Evolutionary conservation across 2,329 filamentous ascomycete species (phyloP).

Genomic region (Neonectria faginata): DNA sequence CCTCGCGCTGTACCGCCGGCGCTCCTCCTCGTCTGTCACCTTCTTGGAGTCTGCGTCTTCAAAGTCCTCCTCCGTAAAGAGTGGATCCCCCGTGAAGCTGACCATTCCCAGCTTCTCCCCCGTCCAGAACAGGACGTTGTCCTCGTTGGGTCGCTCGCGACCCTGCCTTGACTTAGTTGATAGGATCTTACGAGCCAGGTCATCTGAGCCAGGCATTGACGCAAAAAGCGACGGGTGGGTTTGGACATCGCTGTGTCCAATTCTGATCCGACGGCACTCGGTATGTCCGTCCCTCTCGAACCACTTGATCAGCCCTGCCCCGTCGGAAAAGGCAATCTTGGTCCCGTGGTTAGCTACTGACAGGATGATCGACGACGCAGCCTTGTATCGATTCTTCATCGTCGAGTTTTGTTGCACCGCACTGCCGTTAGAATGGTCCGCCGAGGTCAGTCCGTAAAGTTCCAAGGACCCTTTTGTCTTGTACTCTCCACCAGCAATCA

Average conservation of each 20-base stretch:
- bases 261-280: conserved; percentile 65
- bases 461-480: conserved; percentile 92
- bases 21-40: conserved; percentile 62
- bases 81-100: conserved; percentile 66
- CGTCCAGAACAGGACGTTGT: conserved; percentile 87
- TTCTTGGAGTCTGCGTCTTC: conserved; percentile 60
- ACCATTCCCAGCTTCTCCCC: conserved; percentile 85
- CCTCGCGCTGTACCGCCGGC: conserved; percentile 71
- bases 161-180: conserved; percentile 62
- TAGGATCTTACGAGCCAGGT: conserved; percentile 84
- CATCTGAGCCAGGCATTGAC: conserved; percentile 67
- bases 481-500: conserved; percentile 90
- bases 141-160: conserved; percentile 58
- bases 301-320: conserved; percentile 88
- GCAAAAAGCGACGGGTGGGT: conserved; percentile 63
- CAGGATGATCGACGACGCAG: conserved; percentile 82
- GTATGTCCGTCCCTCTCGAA: conserved; percentile 84
- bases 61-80: conserved; percentile 64
- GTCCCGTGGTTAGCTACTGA: conserved; percentile 86
- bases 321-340: conserved; percentile 84
- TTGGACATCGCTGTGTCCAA: conserved; percentile 65
- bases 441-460: conserved; percentile 74
- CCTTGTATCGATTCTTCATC: conserved; percentile 85
- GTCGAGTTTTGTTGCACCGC: conserved; percentile 57
- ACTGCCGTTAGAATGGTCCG: conserved; percentile 43